Percentiles rank a stretch among this genome's conserved stretches.
phyloP scores from a whole-genome alignment of 805 yeast species.

The Candida germanica region DNA sequence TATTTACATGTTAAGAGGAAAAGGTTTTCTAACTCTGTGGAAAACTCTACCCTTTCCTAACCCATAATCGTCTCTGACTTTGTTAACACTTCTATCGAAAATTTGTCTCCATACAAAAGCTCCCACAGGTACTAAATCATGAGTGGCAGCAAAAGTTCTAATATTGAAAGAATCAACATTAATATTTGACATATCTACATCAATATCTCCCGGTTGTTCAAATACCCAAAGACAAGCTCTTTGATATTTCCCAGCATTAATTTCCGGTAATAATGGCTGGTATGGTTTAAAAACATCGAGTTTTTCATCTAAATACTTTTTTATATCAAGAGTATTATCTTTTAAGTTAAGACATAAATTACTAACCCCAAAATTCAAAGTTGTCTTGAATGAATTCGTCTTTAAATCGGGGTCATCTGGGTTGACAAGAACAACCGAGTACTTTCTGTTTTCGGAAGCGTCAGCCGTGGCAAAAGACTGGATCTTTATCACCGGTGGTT shows the following conservation, averaged over 20 bases:
- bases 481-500: conserved; percentile 75
- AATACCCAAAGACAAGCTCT: conserved; percentile 89
- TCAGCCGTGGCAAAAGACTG: conserved; percentile 59
- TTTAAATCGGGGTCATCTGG: conserved; percentile 86
- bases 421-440: conserved; percentile 79
- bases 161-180: conserved; percentile 53
- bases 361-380: conserved; percentile 72
- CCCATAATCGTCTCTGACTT: conserved; percentile 69
- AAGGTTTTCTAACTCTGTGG: conserved; percentile 51
- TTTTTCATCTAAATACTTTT: conserved; percentile 29
- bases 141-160: conserved; percentile 56
- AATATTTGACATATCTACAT: conserved; percentile 8
- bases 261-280: conserved; percentile 84
- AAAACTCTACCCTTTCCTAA: conserved; percentile 74
- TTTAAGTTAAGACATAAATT: conserved; percentile 61
- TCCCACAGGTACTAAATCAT: conserved; percentile 74
- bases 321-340: conserved; percentile 53
- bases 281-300: conserved; percentile 52
- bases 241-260: conserved; percentile 71
- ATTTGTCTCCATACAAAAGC: conserved; percentile 88
- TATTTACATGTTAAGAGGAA: conserved; percentile 17
- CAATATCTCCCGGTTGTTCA: conserved; percentile 50
- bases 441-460: conserved; percentile 44
- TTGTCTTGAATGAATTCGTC: conserved; percentile 65
- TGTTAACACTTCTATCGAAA: conserved; percentile 73